Conservation (phyloP, 495 filamentous ascomycete species). For the Terfezia claveryi region DNA sequence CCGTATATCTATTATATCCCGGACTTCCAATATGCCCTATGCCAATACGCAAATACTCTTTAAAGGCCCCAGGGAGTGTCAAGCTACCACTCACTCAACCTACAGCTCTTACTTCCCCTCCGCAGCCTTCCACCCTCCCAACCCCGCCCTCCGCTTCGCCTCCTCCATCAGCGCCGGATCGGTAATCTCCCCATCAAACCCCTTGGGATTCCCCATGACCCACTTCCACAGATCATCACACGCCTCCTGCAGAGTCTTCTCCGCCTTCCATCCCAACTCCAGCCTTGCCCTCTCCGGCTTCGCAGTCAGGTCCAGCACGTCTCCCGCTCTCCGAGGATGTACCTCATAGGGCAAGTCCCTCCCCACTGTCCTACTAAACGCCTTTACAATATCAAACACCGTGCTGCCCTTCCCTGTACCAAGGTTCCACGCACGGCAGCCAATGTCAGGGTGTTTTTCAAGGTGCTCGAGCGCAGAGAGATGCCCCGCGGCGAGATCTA, state of each 20-base stretch:
- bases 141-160: no score
- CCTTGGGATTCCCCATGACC: constrained; percentile 14
- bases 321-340: constrained; percentile 58
- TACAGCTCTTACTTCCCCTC: no score
- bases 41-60: no score
- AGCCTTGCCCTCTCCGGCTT: constrained; percentile 68
- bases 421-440: constrained; percentile 89
- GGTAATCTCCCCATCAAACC: background rate
- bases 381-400: constrained; percentile 91
- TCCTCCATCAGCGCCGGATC: no score
- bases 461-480: constrained; percentile 83
- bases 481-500: constrained; percentile 77
- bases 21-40: no score
- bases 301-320: constrained; percentile 85
- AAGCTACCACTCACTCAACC: no score
- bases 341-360: constrained; percentile 71
- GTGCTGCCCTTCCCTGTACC: constrained; percentile 90
- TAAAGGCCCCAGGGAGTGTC: no score
- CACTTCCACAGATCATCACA: constrained; percentile 91
- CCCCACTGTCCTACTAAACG: constrained; percentile 72
- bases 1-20: no score
- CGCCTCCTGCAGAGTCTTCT: constrained; percentile 72
- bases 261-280: constrained; percentile 83
- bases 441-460: constrained; percentile 55
- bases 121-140: no score